phyloP scores from a whole-genome alignment of 192 early-diverging fungal species.

The Coemansia sp. region DNA sequence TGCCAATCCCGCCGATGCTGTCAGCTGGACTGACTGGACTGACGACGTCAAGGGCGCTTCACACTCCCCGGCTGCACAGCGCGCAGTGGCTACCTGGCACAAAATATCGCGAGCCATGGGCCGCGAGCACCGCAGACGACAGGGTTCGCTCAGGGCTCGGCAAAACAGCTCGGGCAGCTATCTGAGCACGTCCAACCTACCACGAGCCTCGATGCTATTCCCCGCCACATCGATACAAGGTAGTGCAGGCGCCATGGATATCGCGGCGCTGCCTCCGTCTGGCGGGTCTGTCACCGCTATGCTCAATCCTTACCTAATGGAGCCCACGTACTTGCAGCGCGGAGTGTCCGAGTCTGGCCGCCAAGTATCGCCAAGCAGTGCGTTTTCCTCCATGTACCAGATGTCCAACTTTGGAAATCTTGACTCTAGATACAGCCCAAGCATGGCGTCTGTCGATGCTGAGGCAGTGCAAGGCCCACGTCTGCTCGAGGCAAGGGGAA shows the following conservation, averaged over 20 bases:
- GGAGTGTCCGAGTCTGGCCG: slow-evolving; percentile 41
- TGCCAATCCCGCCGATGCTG: not conserved
- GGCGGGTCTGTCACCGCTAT: slow-evolving; percentile 3
- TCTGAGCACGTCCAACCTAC: slow-evolving; percentile 3
- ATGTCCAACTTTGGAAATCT: slow-evolving; percentile 10
- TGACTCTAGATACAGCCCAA: not conserved
- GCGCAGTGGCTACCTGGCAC: slow-evolving; percentile 27
- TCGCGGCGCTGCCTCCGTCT: not conserved
- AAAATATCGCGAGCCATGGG: slow-evolving; percentile 17
- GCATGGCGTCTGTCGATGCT: not conserved
- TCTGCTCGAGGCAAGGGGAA: not conserved
- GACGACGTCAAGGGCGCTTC: slow-evolving; percentile 6
- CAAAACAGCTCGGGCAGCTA: slow-evolving; percentile 15
- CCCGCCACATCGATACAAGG: not conserved
- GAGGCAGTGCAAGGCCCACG: not conserved
- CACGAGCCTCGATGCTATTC: not conserved
- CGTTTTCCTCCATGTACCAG: slow-evolving; percentile 17
- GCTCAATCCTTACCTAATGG: slow-evolving; percentile 11
- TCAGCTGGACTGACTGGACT: slow-evolving; percentile 32
- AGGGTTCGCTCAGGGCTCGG: not conserved
- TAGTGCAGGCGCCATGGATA: not conserved
- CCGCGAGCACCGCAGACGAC: slow-evolving; percentile 4
- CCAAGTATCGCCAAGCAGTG: slow-evolving; percentile 3
- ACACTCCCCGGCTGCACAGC: slow-evolving; percentile 8
- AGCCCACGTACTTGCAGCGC: slow-evolving; percentile 38